A percentile compares a stretch with the other conserved stretches of the same genome.
Evolutionary conservation across 441 rosid species (phyloP).

Genomic region (Populus hybrid): DNA sequence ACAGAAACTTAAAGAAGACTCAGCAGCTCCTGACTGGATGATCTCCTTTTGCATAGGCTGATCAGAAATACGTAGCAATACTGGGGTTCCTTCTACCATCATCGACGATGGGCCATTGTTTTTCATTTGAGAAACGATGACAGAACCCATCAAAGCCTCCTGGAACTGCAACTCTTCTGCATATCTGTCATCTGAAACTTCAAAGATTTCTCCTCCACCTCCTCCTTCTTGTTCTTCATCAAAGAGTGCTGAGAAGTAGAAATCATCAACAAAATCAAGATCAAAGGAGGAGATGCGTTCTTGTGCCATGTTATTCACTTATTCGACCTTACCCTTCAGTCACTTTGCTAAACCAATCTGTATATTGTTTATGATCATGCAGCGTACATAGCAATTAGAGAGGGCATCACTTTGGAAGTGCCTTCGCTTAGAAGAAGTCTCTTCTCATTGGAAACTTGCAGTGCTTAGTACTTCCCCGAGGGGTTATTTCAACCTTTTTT

Average conservation of each 20-base stretch:
- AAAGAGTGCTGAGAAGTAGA: constrained; percentile 26
- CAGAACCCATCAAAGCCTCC: constrained; percentile 36
- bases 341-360: not conserved
- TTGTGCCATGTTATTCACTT: not conserved
- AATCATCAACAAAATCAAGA: constrained; percentile 23
- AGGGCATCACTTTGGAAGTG: not conserved
- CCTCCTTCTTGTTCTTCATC: constrained; percentile 2
- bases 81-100: not conserved
- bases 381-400: not conserved
- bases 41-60: not conserved
- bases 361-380: not conserved
- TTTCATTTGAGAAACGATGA: constrained; percentile 11
- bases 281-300: not conserved
- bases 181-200: constrained; percentile 30
- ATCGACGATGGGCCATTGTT: not conserved
- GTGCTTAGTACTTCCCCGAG: not conserved
- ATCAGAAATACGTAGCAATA: not conserved
- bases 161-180: constrained; percentile 41
- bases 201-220: not conserved
- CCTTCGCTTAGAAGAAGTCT: not conserved
- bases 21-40: constrained; percentile 1
- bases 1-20: constrained; percentile 32
- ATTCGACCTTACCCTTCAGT: not conserved
- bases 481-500: not conserved
- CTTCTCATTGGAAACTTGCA: not conserved